phyloP scores from a whole-genome alignment of 495 filamentous ascomycete genomes.

The Penicillium chermesinum region DNA sequence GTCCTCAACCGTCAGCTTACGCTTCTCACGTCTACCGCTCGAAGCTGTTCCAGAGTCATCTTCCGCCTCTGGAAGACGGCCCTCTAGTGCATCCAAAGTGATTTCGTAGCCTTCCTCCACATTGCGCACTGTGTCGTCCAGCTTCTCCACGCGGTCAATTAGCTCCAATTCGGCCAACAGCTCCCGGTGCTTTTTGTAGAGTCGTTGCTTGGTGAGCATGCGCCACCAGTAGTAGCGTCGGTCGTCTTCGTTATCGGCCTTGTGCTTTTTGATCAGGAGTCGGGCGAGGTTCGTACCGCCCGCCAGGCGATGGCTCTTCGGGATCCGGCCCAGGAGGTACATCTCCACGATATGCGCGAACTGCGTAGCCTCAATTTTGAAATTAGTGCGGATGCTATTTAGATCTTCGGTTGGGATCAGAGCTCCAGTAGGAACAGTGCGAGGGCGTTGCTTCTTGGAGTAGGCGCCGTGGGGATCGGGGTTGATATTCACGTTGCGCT shows the following conservation, averaged over 20 bases:
- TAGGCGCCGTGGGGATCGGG: constrained; percentile 34
- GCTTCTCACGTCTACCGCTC: constrained; percentile 36
- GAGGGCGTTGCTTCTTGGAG: constrained; percentile 33
- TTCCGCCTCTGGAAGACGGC: constrained; percentile 26
- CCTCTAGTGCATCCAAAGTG: constrained; percentile 51
- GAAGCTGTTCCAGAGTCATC: constrained; percentile 18
- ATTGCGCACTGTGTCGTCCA: constrained; percentile 69
- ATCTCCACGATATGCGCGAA: constrained; percentile 84
- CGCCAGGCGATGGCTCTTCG: constrained; percentile 52
- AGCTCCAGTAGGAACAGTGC: constrained; percentile 51
- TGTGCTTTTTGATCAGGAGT: constrained; percentile 51
- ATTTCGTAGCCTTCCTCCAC: constrained; percentile 80
- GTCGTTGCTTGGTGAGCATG: constrained; percentile 71
- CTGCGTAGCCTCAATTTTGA: constrained; percentile 82
- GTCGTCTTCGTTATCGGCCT: constrained; percentile 50
- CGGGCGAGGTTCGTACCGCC: constrained; percentile 46
- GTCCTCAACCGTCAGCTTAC: constrained; percentile 42
- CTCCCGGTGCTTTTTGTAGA: constrained; percentile 75
- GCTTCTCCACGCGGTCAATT: constrained; percentile 69
- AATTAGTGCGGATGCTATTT: constrained; percentile 54
- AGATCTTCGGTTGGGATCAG: constrained; percentile 59
- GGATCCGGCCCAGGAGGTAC: constrained; percentile 73
- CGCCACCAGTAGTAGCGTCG: constrained; percentile 74
- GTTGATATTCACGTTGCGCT: constrained; percentile 41
- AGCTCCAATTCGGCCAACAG: constrained; percentile 72